phyloP scores from a whole-genome alignment of 2,329 filamentous ascomycete genomes.

The Fusarium poae region DNA sequence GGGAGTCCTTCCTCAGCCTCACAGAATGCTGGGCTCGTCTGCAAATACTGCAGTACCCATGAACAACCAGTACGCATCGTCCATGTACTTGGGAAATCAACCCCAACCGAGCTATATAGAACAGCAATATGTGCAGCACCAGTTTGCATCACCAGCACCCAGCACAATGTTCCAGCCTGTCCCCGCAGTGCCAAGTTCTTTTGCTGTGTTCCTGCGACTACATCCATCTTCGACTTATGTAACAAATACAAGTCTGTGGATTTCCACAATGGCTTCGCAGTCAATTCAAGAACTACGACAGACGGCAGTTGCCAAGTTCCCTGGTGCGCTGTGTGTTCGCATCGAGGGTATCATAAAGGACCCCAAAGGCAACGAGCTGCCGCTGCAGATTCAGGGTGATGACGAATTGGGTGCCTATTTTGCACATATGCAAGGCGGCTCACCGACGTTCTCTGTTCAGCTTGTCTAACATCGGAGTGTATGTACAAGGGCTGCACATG shows the following conservation, averaged over 20 bases:
- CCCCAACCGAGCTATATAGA: constrained; percentile 54
- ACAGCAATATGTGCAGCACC: constrained; percentile 52
- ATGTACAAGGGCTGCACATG: constrained; percentile 12
- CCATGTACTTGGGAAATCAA: constrained; percentile 56
- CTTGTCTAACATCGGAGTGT: constrained; percentile 50
- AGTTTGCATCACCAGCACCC: constrained; percentile 44
- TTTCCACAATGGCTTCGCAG: constrained; percentile 70
- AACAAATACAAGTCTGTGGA: constrained; percentile 69
- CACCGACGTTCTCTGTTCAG: constrained; percentile 61
- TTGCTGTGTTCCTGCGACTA: constrained; percentile 77
- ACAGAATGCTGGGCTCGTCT: constrained; percentile 47
- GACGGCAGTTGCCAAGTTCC: constrained; percentile 71
- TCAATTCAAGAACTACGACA: constrained; percentile 73
- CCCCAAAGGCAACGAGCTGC: constrained; percentile 70
- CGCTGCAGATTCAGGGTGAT: constrained; percentile 75
- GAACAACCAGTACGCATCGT: constrained; percentile 55
- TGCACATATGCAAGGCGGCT: constrained; percentile 66
- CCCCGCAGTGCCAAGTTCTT: constrained; percentile 47
- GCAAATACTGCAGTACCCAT: constrained; percentile 48
- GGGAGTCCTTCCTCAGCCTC: constrained; percentile 38
- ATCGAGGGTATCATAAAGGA: constrained; percentile 76
- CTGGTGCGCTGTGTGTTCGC: constrained; percentile 68
- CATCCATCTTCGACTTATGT: constrained; percentile 72
- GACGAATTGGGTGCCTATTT: constrained; percentile 80
- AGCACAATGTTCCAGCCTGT: constrained; percentile 46